Percentiles rank a stretch among this genome's conserved stretches.
These are phyloP conservation scores for Guadua angustifolia DNA, from an alignment of 176 grass and related monocot species.

Conservation along the genomic window DNA sequence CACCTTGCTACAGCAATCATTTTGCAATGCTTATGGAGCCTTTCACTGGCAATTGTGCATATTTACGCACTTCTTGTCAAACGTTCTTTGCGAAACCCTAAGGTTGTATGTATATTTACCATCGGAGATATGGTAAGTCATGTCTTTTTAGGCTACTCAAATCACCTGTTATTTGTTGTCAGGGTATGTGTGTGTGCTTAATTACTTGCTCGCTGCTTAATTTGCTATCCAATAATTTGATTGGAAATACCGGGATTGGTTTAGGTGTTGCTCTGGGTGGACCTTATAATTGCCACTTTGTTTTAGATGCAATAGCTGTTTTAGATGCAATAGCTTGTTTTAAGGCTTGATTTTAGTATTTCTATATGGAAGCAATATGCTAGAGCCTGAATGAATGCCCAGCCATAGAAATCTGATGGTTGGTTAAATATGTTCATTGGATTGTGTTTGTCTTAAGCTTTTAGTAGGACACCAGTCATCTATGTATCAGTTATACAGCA, in stretches of 20 bases:
- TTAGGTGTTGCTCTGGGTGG: background rate
- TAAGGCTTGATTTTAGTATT: background rate
- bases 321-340: background rate
- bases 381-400: background rate
- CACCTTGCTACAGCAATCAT: constrained; percentile 79
- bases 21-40: constrained; percentile 88
- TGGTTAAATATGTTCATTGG: background rate
- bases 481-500: background rate
- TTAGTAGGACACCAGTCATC: background rate
- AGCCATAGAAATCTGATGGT: too few species aligned
- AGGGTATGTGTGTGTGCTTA: too few species aligned
- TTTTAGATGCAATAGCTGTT: background rate
- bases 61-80: constrained; percentile 92
- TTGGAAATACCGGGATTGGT: background rate
- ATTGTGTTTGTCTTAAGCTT: background rate
- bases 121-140: constrained; percentile 80
- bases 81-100: constrained; percentile 65
- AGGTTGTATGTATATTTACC: constrained; percentile 71
- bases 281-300: background rate
- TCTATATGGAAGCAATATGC: background rate
- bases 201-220: too few species aligned
- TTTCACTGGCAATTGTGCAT: constrained; percentile 79
- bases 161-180: background rate
- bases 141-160: constrained; percentile 27
- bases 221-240: too few species aligned